Percentiles rank a stretch among this genome's conserved stretches.
These are phyloP conservation scores for Phoma sp. DNA, from an alignment of 2,329 filamentous ascomycete species.

Conservation along the genomic window DNA sequence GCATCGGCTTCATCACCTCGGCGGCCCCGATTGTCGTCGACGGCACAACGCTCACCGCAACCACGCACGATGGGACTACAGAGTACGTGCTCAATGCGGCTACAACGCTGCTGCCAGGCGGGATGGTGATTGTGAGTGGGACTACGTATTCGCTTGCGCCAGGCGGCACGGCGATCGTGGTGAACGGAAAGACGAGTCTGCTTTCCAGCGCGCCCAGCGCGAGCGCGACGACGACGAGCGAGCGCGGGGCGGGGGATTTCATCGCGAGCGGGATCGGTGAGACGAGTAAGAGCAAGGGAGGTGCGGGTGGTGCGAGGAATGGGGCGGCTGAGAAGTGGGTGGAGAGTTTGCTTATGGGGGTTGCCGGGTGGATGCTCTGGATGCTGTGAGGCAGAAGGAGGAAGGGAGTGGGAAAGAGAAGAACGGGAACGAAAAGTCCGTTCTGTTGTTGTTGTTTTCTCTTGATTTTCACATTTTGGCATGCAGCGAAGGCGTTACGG, in stretches of 20 bases:
- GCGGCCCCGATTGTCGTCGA: slow-evolving; percentile 35
- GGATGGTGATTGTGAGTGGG: slow-evolving; percentile 31
- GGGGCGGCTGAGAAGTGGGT: slow-evolving; percentile 32
- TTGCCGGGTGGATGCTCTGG: slow-evolving; percentile 38
- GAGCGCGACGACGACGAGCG: slow-evolving; percentile 21
- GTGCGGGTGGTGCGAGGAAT: slow-evolving; percentile 1
- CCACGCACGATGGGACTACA: slow-evolving; percentile 30
- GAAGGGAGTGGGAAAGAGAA: too few species aligned
- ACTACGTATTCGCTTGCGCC: slow-evolving; percentile 39
- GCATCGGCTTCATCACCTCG: slow-evolving; percentile 19
- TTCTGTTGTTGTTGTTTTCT: too few species aligned
- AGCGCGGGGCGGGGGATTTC: slow-evolving; percentile 14
- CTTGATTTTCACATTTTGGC: too few species aligned
- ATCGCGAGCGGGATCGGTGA: slow-evolving; percentile 13
- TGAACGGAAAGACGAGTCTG: slow-evolving; percentile 42
- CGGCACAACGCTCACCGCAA: slow-evolving; percentile 34
- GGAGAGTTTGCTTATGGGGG: slow-evolving; percentile 33
- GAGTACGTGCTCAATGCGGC: slow-evolving; percentile 32
- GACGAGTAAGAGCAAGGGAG: slow-evolving; percentile 14
- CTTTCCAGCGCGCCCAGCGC: slow-evolving; percentile 31
- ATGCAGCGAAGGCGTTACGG: too few species aligned
- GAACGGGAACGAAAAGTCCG: too few species aligned
- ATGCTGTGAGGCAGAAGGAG: slow-evolving; percentile 22
- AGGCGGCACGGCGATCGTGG: slow-evolving; percentile 35
- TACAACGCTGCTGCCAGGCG: slow-evolving; percentile 33